These are phyloP conservation scores for Lipomyces yarrowii DNA, from an alignment of 1,139 yeast species.

Conservation along the genomic window DNA sequence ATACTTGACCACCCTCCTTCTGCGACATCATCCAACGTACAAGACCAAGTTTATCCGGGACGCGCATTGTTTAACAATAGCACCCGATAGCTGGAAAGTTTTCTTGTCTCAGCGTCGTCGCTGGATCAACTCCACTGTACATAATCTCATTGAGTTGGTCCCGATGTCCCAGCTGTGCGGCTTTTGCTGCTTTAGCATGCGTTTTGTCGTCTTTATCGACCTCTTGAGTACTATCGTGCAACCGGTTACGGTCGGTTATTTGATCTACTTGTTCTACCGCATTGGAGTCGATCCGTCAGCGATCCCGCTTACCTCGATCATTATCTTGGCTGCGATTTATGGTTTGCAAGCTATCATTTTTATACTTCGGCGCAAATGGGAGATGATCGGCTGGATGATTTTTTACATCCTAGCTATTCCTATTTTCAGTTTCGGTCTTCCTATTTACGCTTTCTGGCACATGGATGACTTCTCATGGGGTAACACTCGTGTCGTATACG, in stretches of 20 bases:
- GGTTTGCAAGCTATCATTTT: conserved; percentile 48
- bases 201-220: conserved; percentile 47
- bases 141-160: conserved; percentile 46
- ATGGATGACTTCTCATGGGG: conserved; percentile 54
- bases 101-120: conserved; percentile 50
- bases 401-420: conserved; percentile 47
- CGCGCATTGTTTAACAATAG: conserved; percentile 48
- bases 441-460: conserved; percentile 49
- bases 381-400: conserved; percentile 52
- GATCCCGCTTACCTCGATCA: conserved; percentile 46
- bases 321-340: conserved; percentile 46
- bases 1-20: conserved; percentile 46
- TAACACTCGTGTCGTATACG: conserved; percentile 48
- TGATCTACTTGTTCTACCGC: conserved; percentile 46
- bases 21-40: conserved; percentile 45
- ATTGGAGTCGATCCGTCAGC: conserved; percentile 38
- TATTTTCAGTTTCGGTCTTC: conserved; percentile 45
- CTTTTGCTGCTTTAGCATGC: conserved; percentile 50
- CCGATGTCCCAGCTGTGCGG: conserved; percentile 49
- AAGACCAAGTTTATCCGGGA: conserved; percentile 47
- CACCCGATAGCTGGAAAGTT: conserved; percentile 49
- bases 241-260: conserved; percentile 48
- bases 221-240: conserved; percentile 47
- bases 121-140: conserved; percentile 52
- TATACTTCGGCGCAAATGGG: conserved; percentile 47